Evolutionary conservation across 495 filamentous ascomycete genomes (phyloP).

Genomic region (Thozetella sp.): DNA sequence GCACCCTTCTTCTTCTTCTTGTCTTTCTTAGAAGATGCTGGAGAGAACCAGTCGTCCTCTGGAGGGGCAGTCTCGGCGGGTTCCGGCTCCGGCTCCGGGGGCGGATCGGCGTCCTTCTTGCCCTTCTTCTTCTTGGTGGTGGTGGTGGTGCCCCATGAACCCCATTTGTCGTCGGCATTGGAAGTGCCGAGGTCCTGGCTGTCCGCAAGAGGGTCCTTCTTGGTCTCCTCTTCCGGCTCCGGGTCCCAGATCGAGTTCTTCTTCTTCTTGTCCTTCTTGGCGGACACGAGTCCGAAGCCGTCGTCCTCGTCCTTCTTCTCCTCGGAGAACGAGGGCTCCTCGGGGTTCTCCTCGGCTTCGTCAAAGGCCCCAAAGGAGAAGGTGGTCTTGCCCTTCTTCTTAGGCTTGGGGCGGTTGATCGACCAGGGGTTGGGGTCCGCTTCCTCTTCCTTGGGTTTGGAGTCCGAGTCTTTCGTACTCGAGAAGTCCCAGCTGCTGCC

Average conservation of each 20-base stretch:
- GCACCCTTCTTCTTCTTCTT: conserved; percentile 31
- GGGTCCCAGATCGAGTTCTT: conserved; percentile 32
- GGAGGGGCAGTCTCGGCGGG: conserved; percentile 26
- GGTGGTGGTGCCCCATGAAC: conserved; percentile 17
- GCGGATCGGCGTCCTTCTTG: conserved; percentile 23
- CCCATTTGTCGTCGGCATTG: conserved; percentile 25
- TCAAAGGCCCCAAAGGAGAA: conserved; percentile 39
- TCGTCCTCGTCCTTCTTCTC: conserved; percentile 23
- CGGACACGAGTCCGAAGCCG: conserved; percentile 29
- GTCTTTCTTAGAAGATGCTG: conserved; percentile 27
- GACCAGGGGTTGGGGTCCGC: conserved; percentile 40
- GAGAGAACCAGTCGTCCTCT: conserved; percentile 35
- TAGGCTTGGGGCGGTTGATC: conserved; percentile 35
- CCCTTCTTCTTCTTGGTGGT: conserved; percentile 26
- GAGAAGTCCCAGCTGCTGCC: conserved; percentile 33
- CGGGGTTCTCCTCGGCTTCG: conserved; percentile 23
- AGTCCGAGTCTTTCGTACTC: conserved; percentile 11
- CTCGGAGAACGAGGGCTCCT: conserved; percentile 14
- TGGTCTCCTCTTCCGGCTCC: conserved; percentile 23
- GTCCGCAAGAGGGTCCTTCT: conserved; percentile 18
- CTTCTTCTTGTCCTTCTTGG: conserved; percentile 36
- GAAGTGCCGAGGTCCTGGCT: conserved; percentile 11
- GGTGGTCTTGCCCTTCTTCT: conserved; percentile 38
- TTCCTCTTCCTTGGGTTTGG: conserved; percentile 21
- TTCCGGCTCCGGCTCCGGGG: conserved; percentile 26